Conservation (phyloP, 1,284 basidiomycete species). For the Cutaneotrichosporon mucoides region DNA sequence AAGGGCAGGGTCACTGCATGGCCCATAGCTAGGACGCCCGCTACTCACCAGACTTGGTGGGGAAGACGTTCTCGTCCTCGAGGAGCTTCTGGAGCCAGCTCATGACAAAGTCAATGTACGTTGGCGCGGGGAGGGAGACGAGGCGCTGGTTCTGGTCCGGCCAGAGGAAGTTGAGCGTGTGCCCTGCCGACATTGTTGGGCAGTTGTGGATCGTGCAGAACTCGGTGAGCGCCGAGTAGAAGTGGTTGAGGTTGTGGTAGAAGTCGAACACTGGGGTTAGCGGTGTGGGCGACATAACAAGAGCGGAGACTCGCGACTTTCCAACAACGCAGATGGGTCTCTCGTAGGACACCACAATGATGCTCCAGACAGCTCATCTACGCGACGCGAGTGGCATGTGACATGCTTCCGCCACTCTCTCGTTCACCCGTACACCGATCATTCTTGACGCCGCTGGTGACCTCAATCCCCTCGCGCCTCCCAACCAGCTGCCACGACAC, state of each 20-base stretch:
- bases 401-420: no score
- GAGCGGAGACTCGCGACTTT: no score
- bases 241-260: slow-evolving; percentile 94
- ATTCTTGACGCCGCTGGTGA: no score
- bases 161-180: slow-evolving; percentile 95
- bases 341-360: no score
- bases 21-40: no score
- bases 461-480: no score
- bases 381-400: no score
- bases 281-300: not conserved
- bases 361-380: no score
- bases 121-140: slow-evolving; percentile 88
- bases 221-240: slow-evolving; percentile 92
- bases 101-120: slow-evolving; percentile 99
- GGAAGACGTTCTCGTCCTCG: slow-evolving; percentile 88
- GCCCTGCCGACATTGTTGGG: slow-evolving; percentile 89
- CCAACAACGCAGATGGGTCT: no score
- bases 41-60: slow-evolving; percentile 82
- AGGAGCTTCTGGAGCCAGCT: slow-evolving; percentile 94
- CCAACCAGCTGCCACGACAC: no score
- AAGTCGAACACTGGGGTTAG: slow-evolving; percentile 75
- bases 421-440: no score
- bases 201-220: slow-evolving; percentile 87
- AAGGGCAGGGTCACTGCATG: no score
- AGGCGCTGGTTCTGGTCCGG: slow-evolving; percentile 92